Evolutionary conservation across 176 grass and related monocot species (phyloP).

Genomic region (Aegilops umbellulata): DNA sequence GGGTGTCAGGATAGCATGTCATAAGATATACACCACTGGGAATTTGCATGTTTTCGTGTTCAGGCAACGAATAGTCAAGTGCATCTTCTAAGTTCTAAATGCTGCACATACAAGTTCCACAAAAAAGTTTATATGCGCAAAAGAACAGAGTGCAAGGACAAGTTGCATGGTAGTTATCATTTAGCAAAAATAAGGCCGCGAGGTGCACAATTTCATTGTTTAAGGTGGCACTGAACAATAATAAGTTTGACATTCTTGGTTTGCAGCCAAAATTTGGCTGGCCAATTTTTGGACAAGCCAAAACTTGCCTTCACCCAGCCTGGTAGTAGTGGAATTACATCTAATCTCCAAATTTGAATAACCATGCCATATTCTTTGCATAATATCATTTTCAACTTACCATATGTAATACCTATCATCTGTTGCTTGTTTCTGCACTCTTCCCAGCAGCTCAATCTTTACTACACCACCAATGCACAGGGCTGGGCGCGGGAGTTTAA

Average conservation of each 20-base stretch:
- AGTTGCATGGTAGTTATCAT: not conserved
- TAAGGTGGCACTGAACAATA: not conserved
- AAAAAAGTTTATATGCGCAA: not conserved
- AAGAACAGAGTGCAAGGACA: not conserved
- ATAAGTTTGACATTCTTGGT: not conserved
- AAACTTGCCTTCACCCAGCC: not conserved
- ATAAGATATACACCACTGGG: not conserved
- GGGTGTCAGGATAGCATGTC: not conserved
- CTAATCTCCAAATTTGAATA: conserved; percentile 25
- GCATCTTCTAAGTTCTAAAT: not conserved
- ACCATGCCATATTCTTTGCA: not conserved
- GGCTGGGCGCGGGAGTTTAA: conserved; percentile 62
- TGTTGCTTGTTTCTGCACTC: conserved; percentile 55
- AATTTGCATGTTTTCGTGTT: not conserved
- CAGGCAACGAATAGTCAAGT: not conserved
- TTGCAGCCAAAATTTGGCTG: not conserved
- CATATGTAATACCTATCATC: conserved; percentile 85
- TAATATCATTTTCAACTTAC: conserved; percentile 35
- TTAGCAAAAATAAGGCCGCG: not conserved
- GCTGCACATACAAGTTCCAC: not conserved
- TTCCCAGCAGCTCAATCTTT: conserved; percentile 72
- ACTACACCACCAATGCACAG: conserved; percentile 85
- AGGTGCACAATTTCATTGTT: not conserved
- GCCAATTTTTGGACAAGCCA: not conserved
- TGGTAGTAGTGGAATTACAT: not conserved